Percentiles rank a stretch among this genome's conserved stretches.
These are phyloP conservation scores for Biscutella laevigata DNA, from an alignment of 441 rosid genomes.

Conservation along the genomic window DNA sequence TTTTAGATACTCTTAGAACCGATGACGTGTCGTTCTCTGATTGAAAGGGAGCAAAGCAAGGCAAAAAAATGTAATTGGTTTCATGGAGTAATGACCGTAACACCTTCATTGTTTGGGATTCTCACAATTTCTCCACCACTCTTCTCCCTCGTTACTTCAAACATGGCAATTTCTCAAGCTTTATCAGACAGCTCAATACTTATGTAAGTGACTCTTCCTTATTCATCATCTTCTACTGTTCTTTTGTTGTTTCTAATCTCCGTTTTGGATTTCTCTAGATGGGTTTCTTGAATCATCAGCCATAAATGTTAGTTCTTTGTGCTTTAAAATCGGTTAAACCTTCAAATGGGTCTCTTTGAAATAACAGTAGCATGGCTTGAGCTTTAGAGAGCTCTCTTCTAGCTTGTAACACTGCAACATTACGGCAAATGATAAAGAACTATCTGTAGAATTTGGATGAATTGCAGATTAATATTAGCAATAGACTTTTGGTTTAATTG, in stretches of 20 bases:
- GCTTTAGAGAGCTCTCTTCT: no score
- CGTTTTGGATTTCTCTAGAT: slow-evolving; percentile 22
- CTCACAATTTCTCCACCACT: slow-evolving; percentile 37
- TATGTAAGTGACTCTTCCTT: slow-evolving; percentile 35
- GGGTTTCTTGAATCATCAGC: slow-evolving; percentile 19
- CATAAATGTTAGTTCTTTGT: slow-evolving; percentile 23
- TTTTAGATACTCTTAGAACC: no score
- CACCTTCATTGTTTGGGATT: slow-evolving; percentile 63
- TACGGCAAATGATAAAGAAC: no score
- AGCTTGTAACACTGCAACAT: no score
- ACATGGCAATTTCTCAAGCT: slow-evolving; percentile 61
- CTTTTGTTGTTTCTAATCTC: slow-evolving; percentile 4
- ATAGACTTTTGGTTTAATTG: no score
- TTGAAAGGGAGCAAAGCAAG: no score
- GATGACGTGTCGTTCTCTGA: no score
- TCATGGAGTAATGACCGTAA: slow-evolving; percentile 56
- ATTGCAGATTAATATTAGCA: no score
- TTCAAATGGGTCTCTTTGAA: not conserved
- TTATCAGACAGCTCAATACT: slow-evolving; percentile 67
- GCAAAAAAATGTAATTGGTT: slow-evolving; percentile 25
- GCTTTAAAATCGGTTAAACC: not conserved
- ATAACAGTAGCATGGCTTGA: no score
- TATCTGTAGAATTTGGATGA: no score
- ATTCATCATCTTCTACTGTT: not conserved
- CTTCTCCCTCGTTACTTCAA: slow-evolving; percentile 60